Percentiles rank a stretch among this genome's conserved stretches.
These are phyloP conservation scores for Hypomyces rosellus DNA, from an alignment of 2,329 filamentous ascomycete species.

Conservation along the genomic window DNA sequence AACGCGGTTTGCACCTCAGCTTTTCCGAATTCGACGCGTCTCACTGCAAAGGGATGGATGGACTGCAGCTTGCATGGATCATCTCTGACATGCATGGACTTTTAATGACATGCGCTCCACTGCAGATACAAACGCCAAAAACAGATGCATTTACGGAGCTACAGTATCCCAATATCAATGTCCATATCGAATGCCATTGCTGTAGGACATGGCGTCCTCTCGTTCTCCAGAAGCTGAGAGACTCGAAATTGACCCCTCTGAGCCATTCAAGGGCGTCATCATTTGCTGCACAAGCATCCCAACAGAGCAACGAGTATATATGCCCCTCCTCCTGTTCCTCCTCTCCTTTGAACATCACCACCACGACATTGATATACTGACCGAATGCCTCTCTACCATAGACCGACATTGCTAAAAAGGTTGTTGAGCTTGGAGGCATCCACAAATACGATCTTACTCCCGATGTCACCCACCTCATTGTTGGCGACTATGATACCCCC, in stretches of 20 bases:
- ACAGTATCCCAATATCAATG: too few relatives aligned
- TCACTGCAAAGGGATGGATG: too few relatives aligned
- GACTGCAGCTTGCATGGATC: too few relatives aligned
- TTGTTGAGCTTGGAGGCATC: slow-evolving; percentile 74
- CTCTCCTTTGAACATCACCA: background rate
- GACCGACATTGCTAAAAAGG: slow-evolving; percentile 55
- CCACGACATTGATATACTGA: slow-evolving; percentile 4
- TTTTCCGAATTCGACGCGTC: too few relatives aligned
- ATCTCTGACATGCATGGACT: too few relatives aligned
- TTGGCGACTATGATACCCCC: slow-evolving; percentile 79
- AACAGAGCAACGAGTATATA: slow-evolving; percentile 67
- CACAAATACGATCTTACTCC: slow-evolving; percentile 92
- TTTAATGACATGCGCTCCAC: too few relatives aligned
- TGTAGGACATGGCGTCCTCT: slow-evolving; percentile 23
- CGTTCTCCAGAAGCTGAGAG: slow-evolving; percentile 20
- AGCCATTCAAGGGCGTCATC: slow-evolving; percentile 64
- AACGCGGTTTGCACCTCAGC: too few relatives aligned
- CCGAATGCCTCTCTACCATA: slow-evolving; percentile 16
- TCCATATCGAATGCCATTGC: too few relatives aligned
- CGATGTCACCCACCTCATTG: slow-evolving; percentile 89
- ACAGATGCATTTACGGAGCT: too few relatives aligned
- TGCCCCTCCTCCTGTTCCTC: slow-evolving; percentile 3
- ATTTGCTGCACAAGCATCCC: slow-evolving; percentile 85
- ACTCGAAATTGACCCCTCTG: slow-evolving; percentile 46
- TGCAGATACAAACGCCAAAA: too few relatives aligned